Conservation (phyloP, 805 yeast genomes). For the Kuraishia piskuri region DNA sequence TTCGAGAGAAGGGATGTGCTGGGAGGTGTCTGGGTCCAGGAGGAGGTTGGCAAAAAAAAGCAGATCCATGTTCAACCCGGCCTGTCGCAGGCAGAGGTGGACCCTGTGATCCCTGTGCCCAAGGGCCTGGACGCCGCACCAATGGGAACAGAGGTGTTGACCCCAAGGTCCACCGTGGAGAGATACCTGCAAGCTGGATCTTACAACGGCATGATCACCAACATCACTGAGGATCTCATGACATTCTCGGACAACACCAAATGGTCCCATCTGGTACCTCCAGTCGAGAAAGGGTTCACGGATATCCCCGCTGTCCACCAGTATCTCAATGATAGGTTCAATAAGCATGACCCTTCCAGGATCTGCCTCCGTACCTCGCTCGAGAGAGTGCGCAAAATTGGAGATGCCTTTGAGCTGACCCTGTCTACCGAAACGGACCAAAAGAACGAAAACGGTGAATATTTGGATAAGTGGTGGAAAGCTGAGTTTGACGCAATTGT, state of each 20-base stretch:
- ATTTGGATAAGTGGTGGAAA: constrained; percentile 27
- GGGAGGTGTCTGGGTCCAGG: constrained; percentile 35
- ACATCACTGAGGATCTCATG: constrained; percentile 35
- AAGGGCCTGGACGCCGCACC: not conserved
- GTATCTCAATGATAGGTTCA: constrained; percentile 23
- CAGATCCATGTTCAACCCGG: constrained; percentile 19
- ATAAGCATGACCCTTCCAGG: constrained; percentile 16
- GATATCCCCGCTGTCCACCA: constrained; percentile 20
- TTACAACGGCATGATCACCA: constrained; percentile 24
- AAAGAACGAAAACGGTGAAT: constrained; percentile 9
- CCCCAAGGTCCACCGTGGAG: constrained; percentile 2
- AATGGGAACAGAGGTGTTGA: not conserved
- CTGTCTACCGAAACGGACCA: constrained; percentile 19
- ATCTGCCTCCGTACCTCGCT: constrained; percentile 26
- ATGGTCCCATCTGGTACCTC: constrained; percentile 23
- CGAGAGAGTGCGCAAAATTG: constrained; percentile 24
- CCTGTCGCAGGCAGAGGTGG: constrained; percentile 13
- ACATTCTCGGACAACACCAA: constrained; percentile 30
- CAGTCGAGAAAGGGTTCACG: constrained; percentile 12
- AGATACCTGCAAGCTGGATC: constrained; percentile 24
- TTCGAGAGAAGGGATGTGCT: constrained; percentile 30
- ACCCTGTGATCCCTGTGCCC: constrained; percentile 15
- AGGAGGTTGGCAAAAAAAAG: constrained; percentile 19
- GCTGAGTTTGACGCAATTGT: constrained; percentile 34
- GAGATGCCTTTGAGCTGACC: constrained; percentile 19